Evolutionary conservation across 2,329 filamentous ascomycete species (phyloP).

Genomic region (Aspergillus candidus): DNA sequence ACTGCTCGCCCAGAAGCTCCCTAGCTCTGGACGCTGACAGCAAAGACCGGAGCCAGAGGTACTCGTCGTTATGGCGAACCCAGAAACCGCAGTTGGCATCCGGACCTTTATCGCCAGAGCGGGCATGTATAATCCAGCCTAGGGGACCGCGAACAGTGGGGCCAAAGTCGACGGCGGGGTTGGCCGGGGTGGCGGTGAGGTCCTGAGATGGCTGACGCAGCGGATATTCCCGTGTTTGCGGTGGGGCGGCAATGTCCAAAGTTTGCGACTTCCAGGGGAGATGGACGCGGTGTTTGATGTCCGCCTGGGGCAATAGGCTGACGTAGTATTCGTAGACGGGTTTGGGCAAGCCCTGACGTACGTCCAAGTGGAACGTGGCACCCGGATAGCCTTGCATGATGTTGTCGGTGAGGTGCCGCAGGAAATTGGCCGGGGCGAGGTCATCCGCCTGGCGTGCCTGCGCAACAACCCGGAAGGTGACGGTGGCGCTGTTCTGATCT

Average conservation of each 20-base stretch:
- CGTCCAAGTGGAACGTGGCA: constrained; percentile 30
- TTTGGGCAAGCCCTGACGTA: constrained; percentile 30
- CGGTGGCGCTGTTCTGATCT: constrained; percentile 40
- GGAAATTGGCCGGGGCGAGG: constrained; percentile 28
- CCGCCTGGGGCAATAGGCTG: constrained; percentile 20
- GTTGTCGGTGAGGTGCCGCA: constrained; percentile 33
- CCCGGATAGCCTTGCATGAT: constrained; percentile 40
- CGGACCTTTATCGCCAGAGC: constrained; percentile 41
- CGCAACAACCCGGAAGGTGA: constrained; percentile 38
- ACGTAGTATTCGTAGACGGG: constrained; percentile 30
- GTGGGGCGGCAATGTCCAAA: constrained; percentile 15
- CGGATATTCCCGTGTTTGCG: constrained; percentile 12
- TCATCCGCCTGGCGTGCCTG: constrained; percentile 41
- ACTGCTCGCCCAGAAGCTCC: constrained; percentile 21
- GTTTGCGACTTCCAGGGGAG: constrained; percentile 19
- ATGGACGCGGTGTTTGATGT: constrained; percentile 21
- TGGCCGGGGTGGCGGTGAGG: constrained; percentile 3
- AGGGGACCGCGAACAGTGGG: constrained; percentile 20
- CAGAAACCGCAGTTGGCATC: constrained; percentile 46
- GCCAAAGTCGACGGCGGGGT: constrained; percentile 14
- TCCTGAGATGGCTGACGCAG: constrained; percentile 14
- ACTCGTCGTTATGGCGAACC: constrained; percentile 38
- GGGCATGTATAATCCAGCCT: constrained; percentile 32
- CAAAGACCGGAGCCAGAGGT: constrained; percentile 34
- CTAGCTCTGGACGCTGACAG: constrained; percentile 14